These are phyloP conservation scores for Talaromyces wortmannii DNA, from an alignment of 495 filamentous ascomycete genomes.

Conservation along the genomic window DNA sequence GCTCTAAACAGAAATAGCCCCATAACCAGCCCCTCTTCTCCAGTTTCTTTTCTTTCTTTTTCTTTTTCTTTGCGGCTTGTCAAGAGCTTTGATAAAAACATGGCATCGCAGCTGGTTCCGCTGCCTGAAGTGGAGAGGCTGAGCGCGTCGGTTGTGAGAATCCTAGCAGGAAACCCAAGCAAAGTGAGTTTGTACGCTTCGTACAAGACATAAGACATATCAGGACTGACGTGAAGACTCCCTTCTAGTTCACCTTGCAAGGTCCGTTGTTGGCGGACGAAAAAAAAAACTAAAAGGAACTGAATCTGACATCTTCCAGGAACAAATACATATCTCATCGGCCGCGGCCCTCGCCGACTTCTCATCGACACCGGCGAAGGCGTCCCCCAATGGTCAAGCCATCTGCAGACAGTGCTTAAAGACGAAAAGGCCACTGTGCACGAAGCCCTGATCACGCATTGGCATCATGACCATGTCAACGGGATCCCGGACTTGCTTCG, in stretches of 20 bases:
- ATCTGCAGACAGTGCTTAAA: constrained; percentile 54
- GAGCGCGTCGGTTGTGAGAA: constrained; percentile 59
- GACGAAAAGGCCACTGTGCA: constrained; percentile 60
- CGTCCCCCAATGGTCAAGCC: constrained; percentile 48
- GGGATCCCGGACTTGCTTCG: constrained; percentile 62
- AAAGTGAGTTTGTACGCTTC: constrained; percentile 42
- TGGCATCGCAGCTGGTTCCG: constrained; percentile 40
- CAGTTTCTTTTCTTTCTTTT: neutral
- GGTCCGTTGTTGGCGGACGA: constrained; percentile 18
- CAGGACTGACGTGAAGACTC: neutral
- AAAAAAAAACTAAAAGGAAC: neutral
- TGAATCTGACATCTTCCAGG: constrained; percentile 27
- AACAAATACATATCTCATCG: constrained; percentile 85
- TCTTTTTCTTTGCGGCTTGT: neutral
- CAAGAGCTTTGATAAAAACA: constrained; percentile 8
- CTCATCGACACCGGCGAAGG: constrained; percentile 80
- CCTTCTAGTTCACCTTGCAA: constrained; percentile 44
- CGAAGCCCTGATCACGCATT: constrained; percentile 73
- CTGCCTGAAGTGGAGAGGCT: constrained; percentile 62
- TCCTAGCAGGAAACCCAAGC: constrained; percentile 75
- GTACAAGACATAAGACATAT: neutral
- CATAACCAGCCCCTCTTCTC: neutral
- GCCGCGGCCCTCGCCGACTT: constrained; percentile 57
- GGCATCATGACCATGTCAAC: constrained; percentile 80
- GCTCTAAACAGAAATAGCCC: neutral